Evolutionary conservation across 2,329 filamentous ascomycete species (phyloP), one percentile per base, ranked within the genome.

Genomic region (Helotiales sp.): DNA sequence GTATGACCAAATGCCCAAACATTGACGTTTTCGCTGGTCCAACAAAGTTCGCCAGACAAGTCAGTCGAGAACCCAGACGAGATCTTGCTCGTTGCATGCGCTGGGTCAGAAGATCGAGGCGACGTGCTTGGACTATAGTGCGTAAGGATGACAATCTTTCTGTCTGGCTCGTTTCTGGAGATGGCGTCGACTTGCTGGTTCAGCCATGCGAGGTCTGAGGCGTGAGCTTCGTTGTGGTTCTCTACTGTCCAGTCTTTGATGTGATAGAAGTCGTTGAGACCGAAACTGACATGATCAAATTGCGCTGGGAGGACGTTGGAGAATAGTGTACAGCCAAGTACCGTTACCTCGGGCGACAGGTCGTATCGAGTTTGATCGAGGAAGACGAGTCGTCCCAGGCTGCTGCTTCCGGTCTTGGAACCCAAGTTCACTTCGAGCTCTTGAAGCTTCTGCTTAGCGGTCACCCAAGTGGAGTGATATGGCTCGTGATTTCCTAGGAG

Each of bases 61-160:
- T 88, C 83, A 0, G 85, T 87, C 4, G 81, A 83, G 74, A 87
- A 89, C 0, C 82, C 86, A 7, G 79, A 45, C 13, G n/a, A 79
- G 6, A 70, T 66, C 13, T 28, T 37, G 57, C 68, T 66, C 78
- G 74, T 5, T 26, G 22, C 10, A 57, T 67, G 64, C 15, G 1
- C 24, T 1, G 62, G 64, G 62, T 69, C 61, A 24, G 47, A n/a
- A 2, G 62, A 58, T 10, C 13, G 7, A 8, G 40, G 28, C 26
- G 50, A 58, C 2, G 11, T 67, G 0, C 49, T 64, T 11, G 79
- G 79, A 59, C 79, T 78, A 63, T 80, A 74, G 63, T 81, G 79
- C 3, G 77, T 80, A 47, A 81, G 76, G 40, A 82, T 73, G 13
- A 80, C 67, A 43, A 81, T 78, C 55, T 73, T 76, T 1, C 77